phyloP scores from a whole-genome alignment of 345 rosid species.

The Leavenworthia alabamica region DNA sequence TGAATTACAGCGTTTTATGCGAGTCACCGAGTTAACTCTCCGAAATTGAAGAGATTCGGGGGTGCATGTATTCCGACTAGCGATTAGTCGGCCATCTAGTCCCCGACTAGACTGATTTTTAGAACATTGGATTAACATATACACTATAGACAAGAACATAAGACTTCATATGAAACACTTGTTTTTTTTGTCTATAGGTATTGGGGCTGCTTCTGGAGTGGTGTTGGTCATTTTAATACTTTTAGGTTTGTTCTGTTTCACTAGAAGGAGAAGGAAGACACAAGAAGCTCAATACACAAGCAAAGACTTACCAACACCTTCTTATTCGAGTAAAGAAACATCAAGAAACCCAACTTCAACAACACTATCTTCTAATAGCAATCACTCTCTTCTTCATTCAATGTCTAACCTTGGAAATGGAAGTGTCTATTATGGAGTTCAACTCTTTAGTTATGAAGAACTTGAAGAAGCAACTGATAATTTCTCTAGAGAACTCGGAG shows the following conservation, averaged over 20 bases:
- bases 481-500: conserved; percentile 80
- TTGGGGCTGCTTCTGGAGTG: conserved; percentile 28
- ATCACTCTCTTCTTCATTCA: conserved; percentile 43
- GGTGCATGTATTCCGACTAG: no score
- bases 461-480: conserved; percentile 74
- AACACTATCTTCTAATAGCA: conserved; percentile 40
- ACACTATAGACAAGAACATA: not conserved
- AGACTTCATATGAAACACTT: not conserved
- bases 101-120: no score
- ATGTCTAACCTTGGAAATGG: conserved; percentile 41
- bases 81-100: no score
- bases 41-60: no score
- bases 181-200: conserved; percentile 28
- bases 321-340: conserved; percentile 44
- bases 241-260: conserved; percentile 11
- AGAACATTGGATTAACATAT: no score
- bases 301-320: conserved; percentile 32
- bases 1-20: no score
- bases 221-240: conserved; percentile 13
- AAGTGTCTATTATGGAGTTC: conserved; percentile 61
- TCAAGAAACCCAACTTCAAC: conserved; percentile 32
- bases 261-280: conserved; percentile 31
- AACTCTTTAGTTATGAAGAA: conserved; percentile 59
- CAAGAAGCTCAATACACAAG: conserved; percentile 29
- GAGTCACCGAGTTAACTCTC: no score